These are phyloP conservation scores for Carex kokanica DNA, from an alignment of 176 grass and related monocot genomes.

Conservation along the genomic window DNA sequence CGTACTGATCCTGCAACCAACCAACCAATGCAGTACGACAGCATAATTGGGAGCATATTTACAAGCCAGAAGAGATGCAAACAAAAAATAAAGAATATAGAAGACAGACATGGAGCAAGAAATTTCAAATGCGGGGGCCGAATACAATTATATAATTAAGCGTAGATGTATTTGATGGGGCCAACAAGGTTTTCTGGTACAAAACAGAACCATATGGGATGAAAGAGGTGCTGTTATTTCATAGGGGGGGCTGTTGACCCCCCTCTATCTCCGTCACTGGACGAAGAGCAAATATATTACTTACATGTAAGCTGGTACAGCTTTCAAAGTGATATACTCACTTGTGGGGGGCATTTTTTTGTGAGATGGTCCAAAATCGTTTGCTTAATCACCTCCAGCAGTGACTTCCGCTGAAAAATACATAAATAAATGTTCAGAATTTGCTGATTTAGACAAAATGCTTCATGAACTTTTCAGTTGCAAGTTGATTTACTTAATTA, in stretches of 20 bases:
- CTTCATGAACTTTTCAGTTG: neutral
- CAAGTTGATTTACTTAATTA: neutral
- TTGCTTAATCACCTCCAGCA: constrained; percentile 89
- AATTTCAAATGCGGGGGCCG: too few relatives aligned
- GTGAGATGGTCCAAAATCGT: constrained; percentile 89
- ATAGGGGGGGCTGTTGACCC: too few relatives aligned
- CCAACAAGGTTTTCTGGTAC: too few relatives aligned
- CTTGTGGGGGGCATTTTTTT: constrained; percentile 90
- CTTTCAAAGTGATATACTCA: constrained; percentile 33
- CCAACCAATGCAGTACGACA: neutral
- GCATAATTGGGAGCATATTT: neutral
- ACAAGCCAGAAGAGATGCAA: neutral
- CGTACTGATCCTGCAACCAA: neutral
- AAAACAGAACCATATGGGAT: too few relatives aligned
- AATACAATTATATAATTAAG: too few relatives aligned
- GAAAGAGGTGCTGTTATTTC: too few relatives aligned
- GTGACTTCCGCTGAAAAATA: constrained; percentile 62
- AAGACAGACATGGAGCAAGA: neutral
- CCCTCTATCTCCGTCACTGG: too few relatives aligned
- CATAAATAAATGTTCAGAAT: neutral
- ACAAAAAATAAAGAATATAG: neutral
- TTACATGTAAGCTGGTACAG: neutral
- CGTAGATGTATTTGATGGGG: too few relatives aligned
- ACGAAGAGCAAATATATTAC: neutral
- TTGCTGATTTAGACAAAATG: neutral